These are phyloP conservation scores for Xylaria sp. DNA, from an alignment of 2,329 filamentous ascomycete species.

Conservation along the genomic window DNA sequence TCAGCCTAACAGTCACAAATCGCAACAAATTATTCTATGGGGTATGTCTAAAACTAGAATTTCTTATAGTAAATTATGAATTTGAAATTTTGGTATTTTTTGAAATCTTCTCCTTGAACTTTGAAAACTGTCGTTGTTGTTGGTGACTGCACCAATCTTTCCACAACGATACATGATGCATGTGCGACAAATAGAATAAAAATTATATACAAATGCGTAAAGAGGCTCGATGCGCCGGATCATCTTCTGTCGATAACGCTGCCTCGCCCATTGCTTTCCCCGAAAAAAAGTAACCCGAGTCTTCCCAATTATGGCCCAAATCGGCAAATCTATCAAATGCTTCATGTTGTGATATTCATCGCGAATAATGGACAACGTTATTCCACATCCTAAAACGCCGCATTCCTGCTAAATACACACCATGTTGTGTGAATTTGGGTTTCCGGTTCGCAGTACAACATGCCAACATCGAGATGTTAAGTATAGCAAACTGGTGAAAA, in stretches of 20 bases:
- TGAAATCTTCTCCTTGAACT: background rate
- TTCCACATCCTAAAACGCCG: constrained; percentile 27
- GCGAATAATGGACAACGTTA: constrained; percentile 32
- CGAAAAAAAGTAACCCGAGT: background rate
- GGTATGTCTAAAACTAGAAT: background rate
- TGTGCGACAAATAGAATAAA: constrained; percentile 29
- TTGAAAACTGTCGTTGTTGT: background rate
- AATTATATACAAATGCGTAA: constrained; percentile 40
- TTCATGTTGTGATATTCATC: constrained; percentile 39
- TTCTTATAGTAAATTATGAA: constrained; percentile 16
- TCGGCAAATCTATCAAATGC: constrained; percentile 38
- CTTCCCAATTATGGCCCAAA: constrained; percentile 19
- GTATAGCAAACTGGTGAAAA: constrained; percentile 30
- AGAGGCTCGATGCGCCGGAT: constrained; percentile 21
- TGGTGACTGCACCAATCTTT: constrained; percentile 2
- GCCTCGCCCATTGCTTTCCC: background rate
- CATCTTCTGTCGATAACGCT: constrained; percentile 15
- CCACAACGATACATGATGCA: constrained; percentile 22
- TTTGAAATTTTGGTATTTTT: constrained; percentile 13
- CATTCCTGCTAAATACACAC: constrained; percentile 25
- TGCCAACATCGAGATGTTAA: constrained; percentile 34
- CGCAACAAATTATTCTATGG: background rate
- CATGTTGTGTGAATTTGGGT: constrained; percentile 26
- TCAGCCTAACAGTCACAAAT: too few species aligned
- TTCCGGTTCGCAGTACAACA: constrained; percentile 25